Conservation (phyloP, 2,329 filamentous ascomycete species). For the Diaporthe destruens region DNA sequence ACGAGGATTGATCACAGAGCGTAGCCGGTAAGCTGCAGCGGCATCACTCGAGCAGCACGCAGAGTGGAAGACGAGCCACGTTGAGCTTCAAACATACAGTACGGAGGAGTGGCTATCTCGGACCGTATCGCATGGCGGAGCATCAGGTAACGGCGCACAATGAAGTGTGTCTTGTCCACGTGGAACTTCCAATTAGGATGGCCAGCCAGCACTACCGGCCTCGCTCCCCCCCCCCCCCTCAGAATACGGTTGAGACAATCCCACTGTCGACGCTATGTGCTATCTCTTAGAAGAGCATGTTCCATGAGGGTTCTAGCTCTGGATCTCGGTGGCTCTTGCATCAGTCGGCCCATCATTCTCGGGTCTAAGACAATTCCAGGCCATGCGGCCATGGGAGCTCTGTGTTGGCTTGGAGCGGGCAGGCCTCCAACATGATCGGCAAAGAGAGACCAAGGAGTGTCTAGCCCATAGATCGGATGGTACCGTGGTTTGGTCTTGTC, state of each 20-base stretch:
- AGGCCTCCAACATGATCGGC: neutral
- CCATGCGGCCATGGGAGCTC: neutral
- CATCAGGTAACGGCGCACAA: neutral
- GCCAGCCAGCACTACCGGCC: slow-evolving; percentile 24
- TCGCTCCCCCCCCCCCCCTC: neutral
- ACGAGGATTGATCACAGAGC: neutral
- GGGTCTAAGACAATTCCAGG: neutral
- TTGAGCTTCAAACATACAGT: neutral
- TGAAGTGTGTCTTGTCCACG: slow-evolving; percentile 16
- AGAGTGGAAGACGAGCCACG: neutral
- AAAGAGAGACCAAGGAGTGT: neutral
- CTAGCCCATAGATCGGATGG: neutral
- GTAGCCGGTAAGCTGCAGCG: neutral
- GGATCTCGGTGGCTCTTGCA: neutral
- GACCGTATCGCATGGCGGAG: neutral
- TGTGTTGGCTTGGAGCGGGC: neutral
- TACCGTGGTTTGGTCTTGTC: neutral
- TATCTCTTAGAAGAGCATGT: neutral
- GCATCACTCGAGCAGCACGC: slow-evolving; percentile 7
- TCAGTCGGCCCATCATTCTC: neutral
- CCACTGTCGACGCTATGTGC: neutral
- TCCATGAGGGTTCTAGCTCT: neutral
- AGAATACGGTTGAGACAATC: neutral
- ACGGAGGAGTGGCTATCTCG: neutral
- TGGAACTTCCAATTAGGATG: neutral